These are phyloP conservation scores for Canariomyces notabilis DNA, from an alignment of 2,329 filamentous ascomycete species.

Conservation along the genomic window DNA sequence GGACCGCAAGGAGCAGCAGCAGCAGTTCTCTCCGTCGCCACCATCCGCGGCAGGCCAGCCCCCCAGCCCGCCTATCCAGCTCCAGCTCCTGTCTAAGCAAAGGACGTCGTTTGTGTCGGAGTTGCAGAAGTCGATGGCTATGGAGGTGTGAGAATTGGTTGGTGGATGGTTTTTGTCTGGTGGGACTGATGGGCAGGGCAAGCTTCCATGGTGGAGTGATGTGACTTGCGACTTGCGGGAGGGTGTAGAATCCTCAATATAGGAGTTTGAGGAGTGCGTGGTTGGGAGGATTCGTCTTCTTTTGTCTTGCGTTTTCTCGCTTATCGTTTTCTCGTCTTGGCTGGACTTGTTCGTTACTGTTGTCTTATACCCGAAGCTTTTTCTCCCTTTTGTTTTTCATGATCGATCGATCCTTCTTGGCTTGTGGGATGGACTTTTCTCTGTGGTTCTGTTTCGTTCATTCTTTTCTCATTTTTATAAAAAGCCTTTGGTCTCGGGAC, in stretches of 20 bases:
- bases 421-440: background rate
- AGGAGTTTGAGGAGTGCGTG: background rate
- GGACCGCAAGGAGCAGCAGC: constrained; percentile 29
- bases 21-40: constrained; percentile 28
- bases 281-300: background rate
- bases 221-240: background rate
- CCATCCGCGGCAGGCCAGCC: constrained; percentile 32
- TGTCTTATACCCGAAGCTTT: constrained; percentile 15
- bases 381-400: constrained; percentile 18
- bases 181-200: background rate
- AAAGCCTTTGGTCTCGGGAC: constrained; percentile 5
- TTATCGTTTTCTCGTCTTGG: background rate
- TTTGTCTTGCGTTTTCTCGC: constrained; percentile 21
- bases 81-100: constrained; percentile 25
- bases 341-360: background rate
- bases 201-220: background rate
- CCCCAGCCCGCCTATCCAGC: constrained; percentile 27
- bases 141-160: constrained; percentile 25
- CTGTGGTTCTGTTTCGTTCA: background rate
- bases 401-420: constrained; percentile 8
- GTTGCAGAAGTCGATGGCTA: constrained; percentile 24
- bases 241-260: background rate
- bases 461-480: background rate
- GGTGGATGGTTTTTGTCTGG: background rate
- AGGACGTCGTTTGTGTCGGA: constrained; percentile 25